phyloP scores from a whole-genome alignment of 495 filamentous ascomycete species.

The Elasticomyces elasticus region DNA sequence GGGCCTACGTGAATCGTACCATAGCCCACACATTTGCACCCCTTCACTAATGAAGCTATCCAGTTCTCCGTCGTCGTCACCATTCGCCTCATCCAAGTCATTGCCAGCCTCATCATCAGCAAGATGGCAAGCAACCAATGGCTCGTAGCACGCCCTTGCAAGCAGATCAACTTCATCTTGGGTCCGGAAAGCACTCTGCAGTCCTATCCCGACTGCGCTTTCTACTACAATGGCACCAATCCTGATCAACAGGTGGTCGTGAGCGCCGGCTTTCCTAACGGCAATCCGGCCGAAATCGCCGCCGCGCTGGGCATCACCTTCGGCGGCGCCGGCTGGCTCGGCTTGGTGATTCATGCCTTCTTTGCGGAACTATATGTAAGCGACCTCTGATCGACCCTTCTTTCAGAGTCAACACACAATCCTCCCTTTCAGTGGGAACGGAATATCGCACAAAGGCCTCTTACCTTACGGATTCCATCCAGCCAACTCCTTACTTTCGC shows the following conservation, averaged over 20 bases:
- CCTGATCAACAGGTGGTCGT: slow-evolving; percentile 27
- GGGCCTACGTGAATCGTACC: slow-evolving; percentile 29
- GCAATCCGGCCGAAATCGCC: slow-evolving; percentile 28
- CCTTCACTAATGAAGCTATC: background rate
- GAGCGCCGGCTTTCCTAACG: slow-evolving; percentile 21
- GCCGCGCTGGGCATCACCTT: slow-evolving; percentile 34
- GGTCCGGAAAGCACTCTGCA: slow-evolving; percentile 29
- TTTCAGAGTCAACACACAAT: too few species aligned
- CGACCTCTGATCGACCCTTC: too few species aligned
- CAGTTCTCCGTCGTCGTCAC: slow-evolving; percentile 1
- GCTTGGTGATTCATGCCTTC: slow-evolving; percentile 36
- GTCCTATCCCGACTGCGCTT: slow-evolving; percentile 20
- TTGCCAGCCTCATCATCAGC: slow-evolving; percentile 23
- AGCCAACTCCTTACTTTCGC: too few species aligned
- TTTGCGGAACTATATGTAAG: slow-evolving; percentile 41
- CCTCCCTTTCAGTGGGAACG: too few species aligned
- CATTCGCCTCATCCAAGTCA: background rate
- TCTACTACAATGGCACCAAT: background rate
- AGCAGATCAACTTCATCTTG: slow-evolving; percentile 34
- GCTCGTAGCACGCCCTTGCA: slow-evolving; percentile 30
- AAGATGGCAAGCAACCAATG: slow-evolving; percentile 29
- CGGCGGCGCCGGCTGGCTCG: slow-evolving; percentile 37
- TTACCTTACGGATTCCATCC: too few species aligned
- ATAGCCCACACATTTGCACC: background rate
- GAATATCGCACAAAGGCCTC: too few species aligned